Evolutionary conservation across 1,139 yeast species (phyloP), one percentile per base, ranked within the genome.

Genomic region (Yamadazyma triangularis): DNA sequence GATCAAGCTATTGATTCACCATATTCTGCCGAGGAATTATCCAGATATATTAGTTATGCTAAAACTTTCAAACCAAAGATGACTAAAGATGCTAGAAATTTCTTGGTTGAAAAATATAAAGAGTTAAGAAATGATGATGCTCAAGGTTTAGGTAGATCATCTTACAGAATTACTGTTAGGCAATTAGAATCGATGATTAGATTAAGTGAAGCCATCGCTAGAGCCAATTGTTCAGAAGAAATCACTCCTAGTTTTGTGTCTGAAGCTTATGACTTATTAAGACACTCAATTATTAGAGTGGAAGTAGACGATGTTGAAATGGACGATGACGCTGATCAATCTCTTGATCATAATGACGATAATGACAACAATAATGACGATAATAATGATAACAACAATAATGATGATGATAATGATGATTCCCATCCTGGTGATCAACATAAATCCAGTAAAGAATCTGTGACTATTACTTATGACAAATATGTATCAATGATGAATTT

Each of bases 81-180:
- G 82, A 79, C 89, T 2, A 74, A 75, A 43, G 88, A 77, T 38
- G 95, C 98, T 1, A 70, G 95, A 47, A 79, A 78, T 36, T 77
- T 74, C 43, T 66, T 91, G 47, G 93, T 91, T 23, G 70, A 78
- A 28, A 75, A 84, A 47, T 91, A 91, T 60, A 87, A 86, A 52
- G 95, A 86, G 46, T 71, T 93, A 41, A 74, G 99, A 58, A 77
- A 77, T 27, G 94, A 87, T 51, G 98, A 91, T 56, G 88, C 96
- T 1, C 95, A 86, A 56, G 96, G 96, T 1, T 67, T 83, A 39
- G 94, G 95, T 8, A 72, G 93, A 48, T 70, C 83, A 11, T 83
- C 95, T 35, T 91, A 91, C 58, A 72, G 98, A 58, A 91, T 91
- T 47, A 91, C 98, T 1, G 98, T 93, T 23, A 82, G 99, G 65